Evolutionary conservation across 179 eudicot species (phyloP).

Genomic region (Dionaea muscipula): DNA sequence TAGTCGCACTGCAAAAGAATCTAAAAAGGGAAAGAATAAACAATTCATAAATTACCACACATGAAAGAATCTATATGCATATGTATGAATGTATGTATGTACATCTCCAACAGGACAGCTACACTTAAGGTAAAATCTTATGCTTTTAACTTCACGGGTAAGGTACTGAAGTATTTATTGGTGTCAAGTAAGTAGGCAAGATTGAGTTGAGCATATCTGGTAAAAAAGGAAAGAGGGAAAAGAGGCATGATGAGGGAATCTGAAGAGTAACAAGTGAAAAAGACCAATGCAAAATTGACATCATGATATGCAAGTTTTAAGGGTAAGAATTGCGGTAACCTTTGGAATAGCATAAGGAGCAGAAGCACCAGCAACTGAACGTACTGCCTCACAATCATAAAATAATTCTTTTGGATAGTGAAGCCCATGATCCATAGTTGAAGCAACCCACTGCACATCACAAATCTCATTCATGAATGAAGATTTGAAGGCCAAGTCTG

Average conservation of each 20-base stretch:
- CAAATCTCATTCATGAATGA: constrained; percentile 44
- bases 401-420: constrained; percentile 64
- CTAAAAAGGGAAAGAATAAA: no score
- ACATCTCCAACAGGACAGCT: no score
- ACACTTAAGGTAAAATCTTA: no score
- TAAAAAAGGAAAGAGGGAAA: not conserved
- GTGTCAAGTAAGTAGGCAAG: not conserved
- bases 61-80: no score
- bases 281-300: not conserved
- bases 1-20: no score
- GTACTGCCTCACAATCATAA: constrained; percentile 66
- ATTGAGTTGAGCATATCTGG: not conserved
- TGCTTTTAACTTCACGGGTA: not conserved
- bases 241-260: no score
- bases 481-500: constrained; percentile 34
- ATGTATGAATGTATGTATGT: no score
- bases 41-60: no score
- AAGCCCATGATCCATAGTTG: constrained; percentile 48
- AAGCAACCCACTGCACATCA: constrained; percentile 50
- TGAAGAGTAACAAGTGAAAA: constrained; percentile 1
- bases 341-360: constrained; percentile 82
- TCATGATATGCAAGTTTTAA: not conserved
- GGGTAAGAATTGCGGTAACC: constrained; percentile 29
- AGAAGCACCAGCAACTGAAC: constrained; percentile 53
- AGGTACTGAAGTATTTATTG: no score